These are phyloP conservation scores for Artemisia annua DNA, from an alignment of 129 eudicot species.

Conservation along the genomic window DNA sequence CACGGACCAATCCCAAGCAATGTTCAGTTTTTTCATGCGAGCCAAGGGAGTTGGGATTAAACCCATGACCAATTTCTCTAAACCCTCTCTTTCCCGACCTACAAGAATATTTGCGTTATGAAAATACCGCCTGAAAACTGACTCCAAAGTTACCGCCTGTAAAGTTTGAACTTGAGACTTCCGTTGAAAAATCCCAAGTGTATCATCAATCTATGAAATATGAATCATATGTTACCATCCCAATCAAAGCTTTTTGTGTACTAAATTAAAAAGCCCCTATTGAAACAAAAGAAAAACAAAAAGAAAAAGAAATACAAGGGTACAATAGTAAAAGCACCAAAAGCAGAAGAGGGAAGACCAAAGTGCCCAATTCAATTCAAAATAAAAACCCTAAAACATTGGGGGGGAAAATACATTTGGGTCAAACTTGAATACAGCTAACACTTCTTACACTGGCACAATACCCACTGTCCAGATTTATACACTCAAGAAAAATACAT, in stretches of 20 bases:
- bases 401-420: slow-evolving; percentile 16
- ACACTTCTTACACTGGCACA: slow-evolving; percentile 20
- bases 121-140: too few relatives aligned
- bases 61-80: background rate
- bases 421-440: slow-evolving; percentile 22
- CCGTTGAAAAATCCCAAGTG: too few relatives aligned
- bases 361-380: slow-evolving; percentile 37
- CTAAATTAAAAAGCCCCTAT: too few relatives aligned
- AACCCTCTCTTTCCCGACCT: too few relatives aligned
- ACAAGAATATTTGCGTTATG: too few relatives aligned
- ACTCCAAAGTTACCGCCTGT: too few relatives aligned
- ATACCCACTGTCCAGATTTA: slow-evolving; percentile 23
- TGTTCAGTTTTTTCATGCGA: too few relatives aligned
- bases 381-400: slow-evolving; percentile 2
- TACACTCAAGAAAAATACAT: slow-evolving; percentile 26
- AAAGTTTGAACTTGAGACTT: too few relatives aligned
- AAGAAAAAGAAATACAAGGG: slow-evolving; percentile 3
- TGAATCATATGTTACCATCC: too few relatives aligned
- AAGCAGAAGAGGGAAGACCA: slow-evolving; percentile 33
- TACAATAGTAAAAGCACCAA: slow-evolving; percentile 17
- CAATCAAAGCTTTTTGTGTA: too few relatives aligned
- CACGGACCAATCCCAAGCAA: too few relatives aligned
- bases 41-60: background rate
- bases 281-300: background rate
- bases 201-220: too few relatives aligned